phyloP scores from a whole-genome alignment of 768 basidiomycete species.

The Cytidiella melzeri region DNA sequence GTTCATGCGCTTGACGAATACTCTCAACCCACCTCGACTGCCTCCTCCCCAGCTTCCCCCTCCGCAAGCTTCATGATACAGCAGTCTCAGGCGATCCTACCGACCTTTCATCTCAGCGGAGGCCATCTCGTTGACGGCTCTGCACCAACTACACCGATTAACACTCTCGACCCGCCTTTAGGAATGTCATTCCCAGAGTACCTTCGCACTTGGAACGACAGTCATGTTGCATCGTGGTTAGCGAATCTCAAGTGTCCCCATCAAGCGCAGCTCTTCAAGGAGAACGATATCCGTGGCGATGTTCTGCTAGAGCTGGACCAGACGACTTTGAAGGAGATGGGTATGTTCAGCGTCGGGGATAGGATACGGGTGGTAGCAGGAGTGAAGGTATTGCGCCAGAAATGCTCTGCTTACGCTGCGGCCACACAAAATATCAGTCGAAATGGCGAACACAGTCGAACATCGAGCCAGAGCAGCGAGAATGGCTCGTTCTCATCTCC shows the following conservation, averaged over 20 bases:
- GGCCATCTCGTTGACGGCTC: conserved; percentile 37
- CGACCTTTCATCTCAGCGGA: conserved; percentile 32
- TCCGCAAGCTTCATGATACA: conserved; percentile 28
- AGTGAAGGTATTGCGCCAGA: conserved; percentile 70
- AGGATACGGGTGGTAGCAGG: conserved; percentile 81
- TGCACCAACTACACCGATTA: conserved; percentile 27
- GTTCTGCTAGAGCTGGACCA: conserved; percentile 91
- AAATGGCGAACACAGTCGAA: conserved; percentile 17
- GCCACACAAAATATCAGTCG: conserved; percentile 19
- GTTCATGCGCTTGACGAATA: conserved; percentile 28
- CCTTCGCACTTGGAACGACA: conserved; percentile 66
- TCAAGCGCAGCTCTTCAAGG: conserved; percentile 64
- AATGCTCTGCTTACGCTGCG: conserved; percentile 30
- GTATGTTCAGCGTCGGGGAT: conserved; percentile 85
- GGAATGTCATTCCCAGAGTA: conserved; percentile 57
- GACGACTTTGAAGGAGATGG: conserved; percentile 83
- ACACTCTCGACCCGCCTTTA: conserved; percentile 48
- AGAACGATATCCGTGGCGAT: conserved; percentile 89
- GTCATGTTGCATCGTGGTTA: conserved; percentile 74
- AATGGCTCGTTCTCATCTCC: conserved; percentile 19
- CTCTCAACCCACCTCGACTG: conserved; percentile 32
- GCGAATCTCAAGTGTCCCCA: conserved; percentile 65
- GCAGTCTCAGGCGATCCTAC: conserved; percentile 26
- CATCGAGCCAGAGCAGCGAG: conserved; percentile 17
- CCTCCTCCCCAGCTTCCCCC: conserved; percentile 31